Conservation (phyloP, 108 stramenopile genomes). For the Stephanodiscus minutulus region DNA sequence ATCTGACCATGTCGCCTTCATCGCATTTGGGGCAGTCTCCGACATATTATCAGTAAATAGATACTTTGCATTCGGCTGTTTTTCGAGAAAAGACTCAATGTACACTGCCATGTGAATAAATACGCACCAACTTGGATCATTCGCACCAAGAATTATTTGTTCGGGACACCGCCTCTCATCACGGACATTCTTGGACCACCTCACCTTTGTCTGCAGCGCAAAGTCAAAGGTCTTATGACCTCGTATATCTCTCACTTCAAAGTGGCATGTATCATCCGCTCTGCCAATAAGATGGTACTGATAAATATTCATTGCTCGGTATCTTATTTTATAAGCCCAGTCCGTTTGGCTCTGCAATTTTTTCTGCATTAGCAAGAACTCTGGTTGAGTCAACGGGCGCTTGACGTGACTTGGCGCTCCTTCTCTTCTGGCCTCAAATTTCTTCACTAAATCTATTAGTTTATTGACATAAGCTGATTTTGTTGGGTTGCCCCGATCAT, state of each 20-base stretch:
- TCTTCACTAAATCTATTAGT: neutral
- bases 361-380: neutral
- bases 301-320: constrained; percentile 3
- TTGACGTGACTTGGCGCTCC: neutral
- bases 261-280: constrained; percentile 1
- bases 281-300: neutral
- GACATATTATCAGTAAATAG: neutral
- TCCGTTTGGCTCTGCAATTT: too few species aligned
- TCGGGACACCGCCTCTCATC: neutral
- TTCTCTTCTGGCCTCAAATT: constrained; percentile 1
- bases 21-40: neutral
- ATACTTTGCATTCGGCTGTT: constrained; percentile 3
- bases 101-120: neutral
- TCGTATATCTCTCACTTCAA: neutral
- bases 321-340: neutral
- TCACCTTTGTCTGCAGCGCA: neutral
- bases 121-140: constrained; percentile 1
- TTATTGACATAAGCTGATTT: neutral
- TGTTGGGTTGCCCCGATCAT: constrained; percentile 1
- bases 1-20: neutral
- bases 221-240: constrained; percentile 6
- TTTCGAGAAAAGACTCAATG: neutral
- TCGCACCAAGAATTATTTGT: constrained; percentile 4
- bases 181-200: constrained; percentile 5
- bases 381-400: neutral